These are phyloP conservation scores for Zoysia pacifica DNA, from an alignment of 176 grass and related monocot genomes.

Conservation along the genomic window DNA sequence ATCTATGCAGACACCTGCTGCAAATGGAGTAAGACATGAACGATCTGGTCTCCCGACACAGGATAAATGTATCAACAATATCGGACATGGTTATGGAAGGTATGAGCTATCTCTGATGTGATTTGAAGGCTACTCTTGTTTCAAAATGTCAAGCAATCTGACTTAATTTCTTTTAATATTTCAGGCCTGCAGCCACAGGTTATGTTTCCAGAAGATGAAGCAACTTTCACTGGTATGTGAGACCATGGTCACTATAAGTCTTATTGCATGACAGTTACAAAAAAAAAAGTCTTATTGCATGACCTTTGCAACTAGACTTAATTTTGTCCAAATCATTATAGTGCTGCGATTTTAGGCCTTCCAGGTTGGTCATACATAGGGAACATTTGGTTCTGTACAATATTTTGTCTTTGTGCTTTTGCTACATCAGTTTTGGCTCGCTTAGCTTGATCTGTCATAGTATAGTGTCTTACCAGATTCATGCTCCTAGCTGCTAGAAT, in stretches of 20 bases:
- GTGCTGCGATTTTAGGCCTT: background rate
- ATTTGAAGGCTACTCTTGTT: slow-evolving; percentile 4
- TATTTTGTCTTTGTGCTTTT: background rate
- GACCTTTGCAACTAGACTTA: background rate
- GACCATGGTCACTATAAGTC: background rate
- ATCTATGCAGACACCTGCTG: slow-evolving; percentile 35
- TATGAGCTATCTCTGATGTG: slow-evolving; percentile 34
- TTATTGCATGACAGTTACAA: background rate
- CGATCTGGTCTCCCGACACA: slow-evolving; percentile 37
- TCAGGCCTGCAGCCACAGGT: slow-evolving; percentile 40
- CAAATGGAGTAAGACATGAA: slow-evolving; percentile 53
- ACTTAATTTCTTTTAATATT: slow-evolving; percentile 26
- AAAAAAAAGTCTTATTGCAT: background rate
- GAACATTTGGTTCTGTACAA: too few species aligned
- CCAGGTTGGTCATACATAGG: background rate
- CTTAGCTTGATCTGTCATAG: background rate
- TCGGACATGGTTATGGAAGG: slow-evolving; percentile 65
- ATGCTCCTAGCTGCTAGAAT: background rate
- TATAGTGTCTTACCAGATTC: background rate
- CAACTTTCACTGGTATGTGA: slow-evolving; percentile 33
- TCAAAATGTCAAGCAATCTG: background rate
- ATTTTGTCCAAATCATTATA: background rate
- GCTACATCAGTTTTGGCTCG: background rate
- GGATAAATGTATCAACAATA: slow-evolving; percentile 50
- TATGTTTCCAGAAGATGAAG: slow-evolving; percentile 64